Conservation (phyloP, 371 early-diverging fungal species). For the Rhizopus delemar region DNA sequence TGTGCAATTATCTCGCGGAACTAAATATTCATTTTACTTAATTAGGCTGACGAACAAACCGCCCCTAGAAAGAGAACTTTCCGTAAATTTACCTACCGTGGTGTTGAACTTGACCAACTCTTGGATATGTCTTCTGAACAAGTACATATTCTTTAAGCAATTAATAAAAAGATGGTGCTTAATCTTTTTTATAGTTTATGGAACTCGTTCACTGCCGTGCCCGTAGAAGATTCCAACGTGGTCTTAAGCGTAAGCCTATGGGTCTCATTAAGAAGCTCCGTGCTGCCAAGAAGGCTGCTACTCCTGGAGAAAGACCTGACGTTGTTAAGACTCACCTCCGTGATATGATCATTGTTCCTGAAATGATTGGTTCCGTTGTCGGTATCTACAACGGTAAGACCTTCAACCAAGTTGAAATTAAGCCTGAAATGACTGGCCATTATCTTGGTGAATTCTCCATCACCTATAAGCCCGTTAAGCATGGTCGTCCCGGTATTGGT, state of each 20-base stretch:
- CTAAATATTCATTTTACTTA: too few species aligned
- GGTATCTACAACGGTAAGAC: constrained; percentile 99
- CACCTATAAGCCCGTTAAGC: constrained; percentile 97
- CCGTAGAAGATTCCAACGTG: too few species aligned
- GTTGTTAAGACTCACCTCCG: too few species aligned
- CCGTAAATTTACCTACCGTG: too few species aligned
- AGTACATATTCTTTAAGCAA: too few species aligned
- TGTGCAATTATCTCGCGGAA: too few species aligned
- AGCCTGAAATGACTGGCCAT: constrained; percentile 99
- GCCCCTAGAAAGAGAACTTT: too few species aligned
- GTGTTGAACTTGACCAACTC: too few species aligned
- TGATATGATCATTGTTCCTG: too few species aligned
- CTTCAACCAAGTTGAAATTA: constrained; percentile 99
- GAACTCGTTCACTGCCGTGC: constrained; percentile 65
- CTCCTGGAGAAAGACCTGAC: constrained; percentile 24
- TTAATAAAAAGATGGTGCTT: too few species aligned
- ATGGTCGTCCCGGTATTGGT: constrained; percentile 99
- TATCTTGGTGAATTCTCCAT: constrained; percentile 95
- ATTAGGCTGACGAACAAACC: too few species aligned
- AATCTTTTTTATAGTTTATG: constrained; percentile 57
- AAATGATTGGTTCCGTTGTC: constrained; percentile 63
- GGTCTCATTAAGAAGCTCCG: constrained; percentile 95
- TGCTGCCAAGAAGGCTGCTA: constrained; percentile 91
- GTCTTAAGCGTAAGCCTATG: constrained; percentile 94
- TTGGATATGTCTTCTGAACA: too few species aligned